These are phyloP conservation scores for Mycena latifolia DNA, from an alignment of 768 basidiomycete genomes.

Conservation along the genomic window DNA sequence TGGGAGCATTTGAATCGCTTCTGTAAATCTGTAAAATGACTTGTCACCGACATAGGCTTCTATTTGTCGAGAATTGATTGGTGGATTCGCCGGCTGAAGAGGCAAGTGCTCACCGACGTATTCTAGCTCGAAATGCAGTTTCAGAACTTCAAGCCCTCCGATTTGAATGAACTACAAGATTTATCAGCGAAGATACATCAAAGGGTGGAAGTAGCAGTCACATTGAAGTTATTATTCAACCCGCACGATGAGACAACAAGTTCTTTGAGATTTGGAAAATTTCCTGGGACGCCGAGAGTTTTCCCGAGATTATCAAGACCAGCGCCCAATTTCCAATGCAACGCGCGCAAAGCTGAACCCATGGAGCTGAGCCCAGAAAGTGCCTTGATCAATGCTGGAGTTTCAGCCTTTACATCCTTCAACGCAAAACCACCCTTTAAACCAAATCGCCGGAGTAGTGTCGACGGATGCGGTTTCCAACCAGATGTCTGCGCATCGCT, in stretches of 20 bases:
- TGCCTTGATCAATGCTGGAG: too few species aligned
- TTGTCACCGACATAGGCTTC: background rate
- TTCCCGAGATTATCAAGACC: slow-evolving; percentile 14
- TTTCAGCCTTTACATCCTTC: too few species aligned
- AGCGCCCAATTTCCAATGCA: slow-evolving; percentile 15
- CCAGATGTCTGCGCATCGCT: background rate
- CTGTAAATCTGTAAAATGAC: slow-evolving; percentile 8
- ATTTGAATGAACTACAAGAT: slow-evolving; percentile 4
- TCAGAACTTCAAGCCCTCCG: background rate
- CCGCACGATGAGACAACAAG: background rate
- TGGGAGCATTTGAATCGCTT: slow-evolving; percentile 15
- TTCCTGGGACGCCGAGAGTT: background rate
- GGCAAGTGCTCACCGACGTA: too few species aligned
- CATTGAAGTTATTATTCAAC: slow-evolving; percentile 11
- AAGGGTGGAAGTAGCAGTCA: too few species aligned
- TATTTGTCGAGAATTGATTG: too few species aligned
- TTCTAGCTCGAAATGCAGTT: too few species aligned
- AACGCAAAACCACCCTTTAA: too few species aligned
- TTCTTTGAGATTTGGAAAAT: slow-evolving; percentile 20
- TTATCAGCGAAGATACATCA: background rate
- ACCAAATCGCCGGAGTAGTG: background rate
- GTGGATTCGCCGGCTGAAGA: too few species aligned
- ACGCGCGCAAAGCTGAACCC: background rate
- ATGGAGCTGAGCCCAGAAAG: too few species aligned
- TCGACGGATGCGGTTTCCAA: slow-evolving; percentile 1